Base-by-base conservation (phyloP, 805 yeast species). In the Candida odintsovae region DNA sequence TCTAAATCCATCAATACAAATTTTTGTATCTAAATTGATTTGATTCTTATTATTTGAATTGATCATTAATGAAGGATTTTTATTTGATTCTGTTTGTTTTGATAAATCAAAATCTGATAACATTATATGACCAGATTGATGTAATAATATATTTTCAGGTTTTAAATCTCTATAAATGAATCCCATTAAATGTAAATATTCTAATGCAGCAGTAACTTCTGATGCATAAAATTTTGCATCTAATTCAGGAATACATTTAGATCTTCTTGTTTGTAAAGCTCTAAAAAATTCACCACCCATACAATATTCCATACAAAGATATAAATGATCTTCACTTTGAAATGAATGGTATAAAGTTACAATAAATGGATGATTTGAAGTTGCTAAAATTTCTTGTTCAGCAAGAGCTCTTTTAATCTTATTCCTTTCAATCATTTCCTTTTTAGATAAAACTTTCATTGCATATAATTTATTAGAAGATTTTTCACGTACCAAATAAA, bases 211-310 rank as follows among this genome's bases (percentile, higher is more conserved):
- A 2, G 94, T 83, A 19, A 94, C 99, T 65, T 94, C 99, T 19
- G 97, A 86, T 0, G 97, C 96, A 63, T 94, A 94, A 63, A 94
- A 94, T 47, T 81, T 74, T 3, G 99, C 98, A 63, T 90, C 98
- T 25, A 72, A 77, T 64, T 94, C 99, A 19, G 80, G 71, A 13
- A 94, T 83, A 54, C 95, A 86, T 62, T 90, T 88, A 45, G 89
- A 80, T 50, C 81, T 83, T 50, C 97, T 75, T 0, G 97, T 90
- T 66, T 94, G 99, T 45, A 94, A 68, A 0, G 98, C 99, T 49
- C 98, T 72, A 72, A 94, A 94, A 59, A 94, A 94, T 67, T 95
- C 99, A 40, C 99, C 99, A 26, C 99, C 99, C 90, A 94, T 89
- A 62, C 99, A 94, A 60, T 92, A 94, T 64, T 94, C 99, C 96